Percentiles rank a stretch among this genome's conserved stretches.
Conservation (phyloP, 495 filamentous ascomycete genomes). For the Aspergillus panamensis region DNA sequence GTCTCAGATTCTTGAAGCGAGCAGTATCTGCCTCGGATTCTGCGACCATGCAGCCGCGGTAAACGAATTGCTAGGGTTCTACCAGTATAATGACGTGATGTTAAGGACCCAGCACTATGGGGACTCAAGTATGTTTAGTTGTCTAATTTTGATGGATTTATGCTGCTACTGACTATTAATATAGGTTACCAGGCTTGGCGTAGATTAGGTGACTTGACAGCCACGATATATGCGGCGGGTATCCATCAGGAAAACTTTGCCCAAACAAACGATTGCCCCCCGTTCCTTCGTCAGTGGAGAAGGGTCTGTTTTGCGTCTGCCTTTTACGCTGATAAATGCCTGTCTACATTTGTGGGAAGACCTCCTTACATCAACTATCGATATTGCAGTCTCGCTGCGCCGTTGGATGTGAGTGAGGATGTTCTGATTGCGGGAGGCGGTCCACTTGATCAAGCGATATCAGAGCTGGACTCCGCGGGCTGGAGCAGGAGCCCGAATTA, state of each 20-base stretch:
- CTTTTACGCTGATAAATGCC: constrained; percentile 50
- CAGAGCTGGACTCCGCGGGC: constrained; percentile 47
- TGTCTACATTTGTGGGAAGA: constrained; percentile 54
- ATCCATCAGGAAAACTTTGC: constrained; percentile 51
- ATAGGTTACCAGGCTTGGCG: constrained; percentile 53
- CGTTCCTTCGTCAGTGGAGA: constrained; percentile 50
- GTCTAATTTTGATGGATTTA: background rate
- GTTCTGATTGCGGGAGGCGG: constrained; percentile 47
- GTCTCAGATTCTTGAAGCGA: constrained; percentile 38
- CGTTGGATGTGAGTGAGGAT: constrained; percentile 55
- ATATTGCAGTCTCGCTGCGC: constrained; percentile 53
- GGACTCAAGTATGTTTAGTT: constrained; percentile 46
- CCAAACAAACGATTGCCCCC: constrained; percentile 42
- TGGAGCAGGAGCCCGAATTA: constrained; percentile 49
- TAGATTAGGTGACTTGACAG: constrained; percentile 47
- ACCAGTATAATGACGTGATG: constrained; percentile 43
- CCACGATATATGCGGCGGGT: constrained; percentile 54
- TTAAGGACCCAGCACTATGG: constrained; percentile 47
- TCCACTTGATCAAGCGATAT: constrained; percentile 38
- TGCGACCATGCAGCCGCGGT: constrained; percentile 44
- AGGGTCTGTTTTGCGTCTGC: constrained; percentile 51
- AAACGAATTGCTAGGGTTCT: constrained; percentile 47
- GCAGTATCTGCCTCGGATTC: constrained; percentile 43
- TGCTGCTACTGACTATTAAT: constrained; percentile 5
- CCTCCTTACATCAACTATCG: constrained; percentile 54